phyloP scores from a whole-genome alignment of 164 flowering plant genomes.

The Macadamia integrifolia region DNA sequence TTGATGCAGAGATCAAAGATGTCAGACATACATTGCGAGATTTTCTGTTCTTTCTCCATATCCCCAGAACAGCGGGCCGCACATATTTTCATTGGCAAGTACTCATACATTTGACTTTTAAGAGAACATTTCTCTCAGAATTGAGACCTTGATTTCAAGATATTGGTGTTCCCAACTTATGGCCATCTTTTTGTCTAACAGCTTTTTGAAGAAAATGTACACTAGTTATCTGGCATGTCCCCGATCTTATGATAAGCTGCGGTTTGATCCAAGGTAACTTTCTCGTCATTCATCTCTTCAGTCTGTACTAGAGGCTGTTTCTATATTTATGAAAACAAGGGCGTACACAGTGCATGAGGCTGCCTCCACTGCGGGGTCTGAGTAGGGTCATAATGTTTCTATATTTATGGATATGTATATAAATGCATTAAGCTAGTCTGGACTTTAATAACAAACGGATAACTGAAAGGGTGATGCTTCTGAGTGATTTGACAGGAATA shows the following conservation, averaged over 20 bases:
- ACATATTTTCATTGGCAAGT: conserved; percentile 85
- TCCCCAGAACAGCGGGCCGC: conserved; percentile 97
- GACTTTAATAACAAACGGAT: too few relatives aligned
- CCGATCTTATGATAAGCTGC: conserved; percentile 92
- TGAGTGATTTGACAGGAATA: too few relatives aligned
- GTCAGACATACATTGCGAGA: conserved; percentile 64
- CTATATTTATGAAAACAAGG: too few relatives aligned
- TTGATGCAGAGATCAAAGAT: conserved; percentile 37
- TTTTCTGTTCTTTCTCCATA: conserved; percentile 87
- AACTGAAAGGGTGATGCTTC: too few relatives aligned
- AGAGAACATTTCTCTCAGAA: background rate
- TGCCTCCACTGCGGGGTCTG: too few relatives aligned
- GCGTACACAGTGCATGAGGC: too few relatives aligned
- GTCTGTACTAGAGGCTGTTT: background rate
- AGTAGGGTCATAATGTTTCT: too few relatives aligned
- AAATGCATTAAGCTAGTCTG: too few relatives aligned
- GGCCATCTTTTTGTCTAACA: conserved; percentile 26
- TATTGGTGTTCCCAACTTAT: conserved; percentile 1
- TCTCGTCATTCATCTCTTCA: background rate
- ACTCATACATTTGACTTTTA: background rate
- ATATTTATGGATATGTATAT: too few relatives aligned
- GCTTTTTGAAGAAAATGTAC: conserved; percentile 82
- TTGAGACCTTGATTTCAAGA: background rate
- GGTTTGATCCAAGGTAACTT: conserved; percentile 78
- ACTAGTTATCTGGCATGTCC: conserved; percentile 68